These are phyloP conservation scores for Pichia kluyveri DNA, from an alignment of 805 yeast genomes.

Conservation along the genomic window DNA sequence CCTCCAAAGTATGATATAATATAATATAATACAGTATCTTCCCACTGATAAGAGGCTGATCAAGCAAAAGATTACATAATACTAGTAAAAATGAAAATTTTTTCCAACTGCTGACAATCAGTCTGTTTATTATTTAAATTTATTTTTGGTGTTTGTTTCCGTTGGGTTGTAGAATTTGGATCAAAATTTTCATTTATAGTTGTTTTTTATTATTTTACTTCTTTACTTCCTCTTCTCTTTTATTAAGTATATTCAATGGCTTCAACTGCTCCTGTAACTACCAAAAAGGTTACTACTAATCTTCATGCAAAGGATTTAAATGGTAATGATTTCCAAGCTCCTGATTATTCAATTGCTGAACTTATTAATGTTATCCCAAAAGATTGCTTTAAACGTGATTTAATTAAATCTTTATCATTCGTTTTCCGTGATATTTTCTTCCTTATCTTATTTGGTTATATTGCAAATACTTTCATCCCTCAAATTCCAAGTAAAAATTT, in stretches of 20 bases:
- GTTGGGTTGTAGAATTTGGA: too few relatives aligned
- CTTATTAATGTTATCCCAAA: slow-evolving; percentile 50
- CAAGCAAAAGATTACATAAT: too few relatives aligned
- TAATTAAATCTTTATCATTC: slow-evolving; percentile 39
- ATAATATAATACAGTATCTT: too few relatives aligned
- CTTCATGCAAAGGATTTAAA: slow-evolving; percentile 37
- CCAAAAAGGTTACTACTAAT: slow-evolving; percentile 6
- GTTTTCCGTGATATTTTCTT: slow-evolving; percentile 44
- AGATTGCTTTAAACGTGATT: slow-evolving; percentile 49
- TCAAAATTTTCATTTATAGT: too few relatives aligned
- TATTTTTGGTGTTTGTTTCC: too few relatives aligned
- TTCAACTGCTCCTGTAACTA: background rate
- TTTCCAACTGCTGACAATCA: too few relatives aligned
- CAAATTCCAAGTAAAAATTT: slow-evolving; percentile 23
- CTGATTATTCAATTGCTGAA: slow-evolving; percentile 54
- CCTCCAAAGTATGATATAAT: too few relatives aligned
- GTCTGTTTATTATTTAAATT: too few relatives aligned
- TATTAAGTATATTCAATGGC: background rate
- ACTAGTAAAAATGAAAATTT: too few relatives aligned
- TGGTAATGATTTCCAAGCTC: slow-evolving; percentile 49
- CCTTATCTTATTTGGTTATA: slow-evolving; percentile 34
- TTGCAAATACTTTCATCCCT: slow-evolving; percentile 37
- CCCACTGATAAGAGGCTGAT: too few relatives aligned
- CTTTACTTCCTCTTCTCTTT: too few relatives aligned
- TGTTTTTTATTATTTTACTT: too few relatives aligned